phyloP scores from a whole-genome alignment of 1,139 yeast species.

The Arxiozyma heterogenica region DNA sequence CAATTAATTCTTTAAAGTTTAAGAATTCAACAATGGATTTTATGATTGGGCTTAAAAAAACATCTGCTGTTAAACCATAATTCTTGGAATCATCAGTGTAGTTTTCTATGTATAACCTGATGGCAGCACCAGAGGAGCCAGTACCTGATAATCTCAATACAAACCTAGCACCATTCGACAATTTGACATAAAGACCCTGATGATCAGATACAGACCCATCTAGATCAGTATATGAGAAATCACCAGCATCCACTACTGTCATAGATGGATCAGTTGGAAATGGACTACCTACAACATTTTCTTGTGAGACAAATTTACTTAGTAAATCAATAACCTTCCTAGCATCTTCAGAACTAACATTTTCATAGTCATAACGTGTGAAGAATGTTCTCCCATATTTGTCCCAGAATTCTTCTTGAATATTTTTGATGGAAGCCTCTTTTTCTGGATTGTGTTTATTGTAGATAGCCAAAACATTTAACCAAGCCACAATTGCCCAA shows the following conservation, averaged over 20 bases:
- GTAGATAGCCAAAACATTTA: constrained; percentile 82
- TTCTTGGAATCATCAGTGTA: constrained; percentile 54
- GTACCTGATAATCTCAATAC: constrained; percentile 94
- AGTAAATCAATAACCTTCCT: constrained; percentile 54
- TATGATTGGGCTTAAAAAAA: constrained; percentile 57
- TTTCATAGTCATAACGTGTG: constrained; percentile 91
- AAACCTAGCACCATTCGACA: constrained; percentile 74
- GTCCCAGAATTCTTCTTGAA: constrained; percentile 81
- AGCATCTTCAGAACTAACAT: constrained; percentile 72
- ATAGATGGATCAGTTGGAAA: constrained; percentile 38
- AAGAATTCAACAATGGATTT: constrained; percentile 56
- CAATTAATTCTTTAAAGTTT: constrained; percentile 64
- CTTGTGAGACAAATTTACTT: constrained; percentile 37
- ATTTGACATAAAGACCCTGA: constrained; percentile 84
- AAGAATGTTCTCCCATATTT: constrained; percentile 94
- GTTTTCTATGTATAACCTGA: constrained; percentile 84
- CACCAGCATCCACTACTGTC: constrained; percentile 64
- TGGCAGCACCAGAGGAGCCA: constrained; percentile 97
- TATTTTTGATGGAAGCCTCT: constrained; percentile 63
- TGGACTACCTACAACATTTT: constrained; percentile 38
- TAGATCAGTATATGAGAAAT: constrained; percentile 86
- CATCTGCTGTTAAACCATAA: constrained; percentile 50
- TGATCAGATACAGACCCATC: constrained; percentile 85
- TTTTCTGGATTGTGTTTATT: constrained; percentile 47
- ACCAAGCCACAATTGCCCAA: constrained; percentile 98